Evolutionary conservation across 2,329 filamentous ascomycete genomes (phyloP), one percentile per base, ranked within the genome.

Genomic region (Thelonectria discophora): DNA sequence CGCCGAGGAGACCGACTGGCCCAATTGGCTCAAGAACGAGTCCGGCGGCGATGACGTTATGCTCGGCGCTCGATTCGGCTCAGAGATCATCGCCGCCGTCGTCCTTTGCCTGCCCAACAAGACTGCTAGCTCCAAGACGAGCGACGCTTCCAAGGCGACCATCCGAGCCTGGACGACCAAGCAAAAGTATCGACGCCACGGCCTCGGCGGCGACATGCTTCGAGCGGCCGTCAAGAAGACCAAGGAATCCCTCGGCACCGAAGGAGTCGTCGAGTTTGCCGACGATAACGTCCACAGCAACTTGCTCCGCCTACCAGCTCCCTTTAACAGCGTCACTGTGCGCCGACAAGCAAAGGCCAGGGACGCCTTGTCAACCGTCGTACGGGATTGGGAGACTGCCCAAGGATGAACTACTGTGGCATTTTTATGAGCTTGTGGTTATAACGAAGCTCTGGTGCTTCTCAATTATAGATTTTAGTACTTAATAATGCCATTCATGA

Each of bases 91-190:
- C 62, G 91, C 87, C 3, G 81, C 89, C 0, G 74, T 91, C n/a
- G 83, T 95, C 1, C 75, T 95, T 58, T 85, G 86, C 3, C 82
- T 91, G 69, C 81, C 43, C 7, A 57, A 58, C 18, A 50, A 48
- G 15, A 54, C 56, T 9, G 37, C 50, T 4, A 39, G 59, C 21
- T 49, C 46, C 45, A 58, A 62, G 18, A 20, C 50, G 13, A 17
- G 20, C 67, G 80, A 80, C 65, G 83, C 84, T 24, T 86, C 86
- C 48, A 84, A 82, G 60, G 90, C 88, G 3, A 77, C 90, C 32
- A 88, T 97, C 54, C 86, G 90, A 15, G 93, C 90, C 3, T 97
- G 93, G 92, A 94, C 92, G 1, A 91, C 93, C 1, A 84, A 82
- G 74, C 76, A 88, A 51, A 82, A 84, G 67, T 95, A 93, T 75